phyloP scores from a whole-genome alignment of 2,329 filamentous ascomycete species.

The Cladosporium phlei region DNA sequence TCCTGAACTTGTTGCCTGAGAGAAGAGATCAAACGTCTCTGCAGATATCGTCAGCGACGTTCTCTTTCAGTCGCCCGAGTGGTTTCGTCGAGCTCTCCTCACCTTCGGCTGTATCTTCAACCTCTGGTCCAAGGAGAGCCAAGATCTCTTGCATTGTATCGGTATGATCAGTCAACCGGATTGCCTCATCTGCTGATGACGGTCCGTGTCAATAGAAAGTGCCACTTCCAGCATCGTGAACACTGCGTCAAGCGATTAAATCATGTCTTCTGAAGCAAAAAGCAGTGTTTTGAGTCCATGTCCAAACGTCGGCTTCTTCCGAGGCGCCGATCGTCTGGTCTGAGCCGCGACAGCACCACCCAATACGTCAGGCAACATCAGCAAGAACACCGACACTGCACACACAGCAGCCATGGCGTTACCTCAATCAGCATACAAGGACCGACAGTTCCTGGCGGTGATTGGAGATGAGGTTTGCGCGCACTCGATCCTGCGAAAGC shows the following conservation, averaged over 20 bases:
- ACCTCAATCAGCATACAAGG: conserved; percentile 58
- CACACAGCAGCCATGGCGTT: conserved; percentile 49
- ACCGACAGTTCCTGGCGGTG: conserved; percentile 92
- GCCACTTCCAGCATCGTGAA: too few species aligned
- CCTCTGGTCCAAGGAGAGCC: conserved; percentile 18
- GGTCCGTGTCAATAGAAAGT: too few species aligned
- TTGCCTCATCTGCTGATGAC: too few species aligned
- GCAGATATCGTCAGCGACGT: conserved; percentile 26
- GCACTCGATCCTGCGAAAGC: too few species aligned
- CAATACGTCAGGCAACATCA: conserved; percentile 8
- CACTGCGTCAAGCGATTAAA: too few species aligned
- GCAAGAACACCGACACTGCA: background rate
- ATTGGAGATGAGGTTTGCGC: conserved; percentile 83
- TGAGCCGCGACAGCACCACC: conserved; percentile 3
- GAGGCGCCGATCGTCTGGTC: conserved; percentile 5
- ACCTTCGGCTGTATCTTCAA: conserved; percentile 13
- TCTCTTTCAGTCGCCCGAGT: background rate
- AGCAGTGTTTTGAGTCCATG: background rate
- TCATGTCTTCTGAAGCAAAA: background rate
- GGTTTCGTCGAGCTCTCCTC: background rate
- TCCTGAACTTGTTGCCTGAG: conserved; percentile 30
- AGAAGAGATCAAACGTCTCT: conserved; percentile 89
- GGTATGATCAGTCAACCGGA: too few species aligned
- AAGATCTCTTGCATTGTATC: too few species aligned
- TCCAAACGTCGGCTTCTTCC: background rate